phyloP scores from a whole-genome alignment of 352 stramenopile genomes.

The Phytopythium delawarense region DNA sequence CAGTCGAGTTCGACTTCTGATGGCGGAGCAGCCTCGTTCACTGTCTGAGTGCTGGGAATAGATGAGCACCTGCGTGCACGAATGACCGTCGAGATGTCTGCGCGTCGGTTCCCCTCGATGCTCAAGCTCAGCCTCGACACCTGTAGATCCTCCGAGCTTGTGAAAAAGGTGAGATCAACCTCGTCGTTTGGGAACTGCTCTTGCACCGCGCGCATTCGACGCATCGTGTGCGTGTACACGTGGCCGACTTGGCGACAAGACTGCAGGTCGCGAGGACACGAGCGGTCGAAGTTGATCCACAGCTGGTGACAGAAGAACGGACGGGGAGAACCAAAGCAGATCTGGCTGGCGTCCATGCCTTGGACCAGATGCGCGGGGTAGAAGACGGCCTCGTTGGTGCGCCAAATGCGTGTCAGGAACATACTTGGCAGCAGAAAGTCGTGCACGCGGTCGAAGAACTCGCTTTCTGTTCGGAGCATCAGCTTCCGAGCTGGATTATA shows the following conservation, averaged over 20 bases:
- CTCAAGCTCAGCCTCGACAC: slow-evolving; percentile 8
- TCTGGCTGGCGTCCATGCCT: not conserved
- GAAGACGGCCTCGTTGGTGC: slow-evolving; percentile 29
- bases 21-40: no score
- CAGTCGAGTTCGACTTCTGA: slow-evolving; percentile 5
- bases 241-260: slow-evolving; percentile 1
- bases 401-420: slow-evolving; percentile 26
- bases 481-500: not conserved
- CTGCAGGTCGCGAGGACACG: slow-evolving; percentile 2
- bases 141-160: slow-evolving; percentile 21
- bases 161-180: slow-evolving; percentile 19
- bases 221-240: slow-evolving; percentile 15
- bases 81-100: slow-evolving; percentile 21
- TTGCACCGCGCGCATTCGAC: slow-evolving; percentile 8
- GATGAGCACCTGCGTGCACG: slow-evolving; percentile 3
- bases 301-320: slow-evolving; percentile 15
- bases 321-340: not conserved
- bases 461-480: slow-evolving; percentile 15
- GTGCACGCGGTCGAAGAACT: slow-evolving; percentile 40
- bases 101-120: slow-evolving; percentile 11
- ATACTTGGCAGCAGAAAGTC: slow-evolving; percentile 30
- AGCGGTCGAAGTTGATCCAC: slow-evolving; percentile 17
- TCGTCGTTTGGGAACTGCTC: slow-evolving; percentile 8
- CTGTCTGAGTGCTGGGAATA: not conserved
- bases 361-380: not conserved